Conservation (phyloP, 768 basidiomycete genomes). For the Pulveroboletus sp. region DNA sequence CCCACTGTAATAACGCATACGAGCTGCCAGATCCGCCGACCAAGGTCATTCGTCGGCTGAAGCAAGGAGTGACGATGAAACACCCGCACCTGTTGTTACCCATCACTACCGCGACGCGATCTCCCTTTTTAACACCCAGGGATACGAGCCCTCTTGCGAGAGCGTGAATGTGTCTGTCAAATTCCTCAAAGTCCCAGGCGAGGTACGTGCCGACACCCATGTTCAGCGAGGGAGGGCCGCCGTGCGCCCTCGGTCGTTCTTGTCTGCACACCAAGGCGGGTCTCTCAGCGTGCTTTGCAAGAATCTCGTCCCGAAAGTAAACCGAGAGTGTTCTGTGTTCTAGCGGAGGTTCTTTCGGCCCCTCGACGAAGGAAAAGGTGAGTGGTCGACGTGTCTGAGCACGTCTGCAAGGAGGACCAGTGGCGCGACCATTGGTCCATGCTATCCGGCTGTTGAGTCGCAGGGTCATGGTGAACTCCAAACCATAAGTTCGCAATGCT, state of each 20-base stretch:
- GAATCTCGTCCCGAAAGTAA: slow-evolving; percentile 58
- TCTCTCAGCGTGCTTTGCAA: slow-evolving; percentile 42
- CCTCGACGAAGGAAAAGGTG: slow-evolving; percentile 52
- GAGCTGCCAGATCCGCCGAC: slow-evolving; percentile 38
- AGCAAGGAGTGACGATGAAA: background rate
- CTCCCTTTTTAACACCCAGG: slow-evolving; percentile 70
- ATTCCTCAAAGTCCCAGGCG: slow-evolving; percentile 71
- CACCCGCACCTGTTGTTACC: slow-evolving; percentile 70
- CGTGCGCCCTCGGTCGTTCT: slow-evolving; percentile 54
- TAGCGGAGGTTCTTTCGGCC: slow-evolving; percentile 52
- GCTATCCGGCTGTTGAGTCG: background rate
- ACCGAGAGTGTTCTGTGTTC: slow-evolving; percentile 50
- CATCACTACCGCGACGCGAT: slow-evolving; percentile 77
- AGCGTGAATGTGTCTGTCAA: slow-evolving; percentile 60
- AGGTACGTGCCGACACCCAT: slow-evolving; percentile 47
- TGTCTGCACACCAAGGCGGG: slow-evolving; percentile 63
- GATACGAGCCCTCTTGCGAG: slow-evolving; percentile 64
- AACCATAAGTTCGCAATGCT: background rate
- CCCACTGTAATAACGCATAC: slow-evolving; percentile 82
- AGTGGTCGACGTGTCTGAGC: slow-evolving; percentile 25
- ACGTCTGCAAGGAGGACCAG: slow-evolving; percentile 3
- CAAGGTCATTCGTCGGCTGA: background rate
- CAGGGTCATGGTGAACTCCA: slow-evolving; percentile 2
- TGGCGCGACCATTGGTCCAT: background rate
- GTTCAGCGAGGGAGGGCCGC: slow-evolving; percentile 54